Base-by-base conservation (phyloP, 257 asterid genomes). In the Solanum neorickii region DNA sequence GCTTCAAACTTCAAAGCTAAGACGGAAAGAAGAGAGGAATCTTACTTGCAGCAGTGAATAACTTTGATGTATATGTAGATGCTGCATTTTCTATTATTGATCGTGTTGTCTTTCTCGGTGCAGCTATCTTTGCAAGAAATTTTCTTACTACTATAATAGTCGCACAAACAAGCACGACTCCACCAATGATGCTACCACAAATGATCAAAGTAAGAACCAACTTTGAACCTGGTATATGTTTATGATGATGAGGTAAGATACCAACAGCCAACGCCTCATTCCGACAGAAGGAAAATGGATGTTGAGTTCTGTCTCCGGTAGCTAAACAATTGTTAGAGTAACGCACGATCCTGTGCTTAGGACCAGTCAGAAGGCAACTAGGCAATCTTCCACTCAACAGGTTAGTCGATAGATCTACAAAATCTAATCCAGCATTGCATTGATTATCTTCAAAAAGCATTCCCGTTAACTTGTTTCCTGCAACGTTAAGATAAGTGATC, bases 201-300 rank as follows among this genome's bases (percentile, higher is more conserved):
- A 94, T 86, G 91, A 94, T 91, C 73, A 92, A 87, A 33, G 90
- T 93, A 88, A 94, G 90, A 86, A 90, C 66, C 25, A 86, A 65
- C 66, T 87, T 92, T 16, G 92, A 88, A 87, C 88, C 87, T 89
- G 21, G 85, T 47, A 89, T 95, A 80, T 56, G 86, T 76, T 91
- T 90, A 68, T 83, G 89, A 44, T 91, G 89, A 89, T 44, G 94
- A 82, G 99, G 97, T 60, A 94, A 62, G 87, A 92, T 92, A 42
- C 98, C 99, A 82, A 95, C 99, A 41, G 98, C 98, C 68, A 95
- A 84, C 60, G 98, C 98, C 87, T 89, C 93, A 29, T 92, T 94
- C 90, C 88, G 93, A 83, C 99, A 95, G 82, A 90, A 92, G 37
- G 97, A 93, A 83, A 92, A 31, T 1, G 94, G 95, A 83, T 91